Evolutionary conservation across 192 early-diverging fungal genomes (phyloP), one percentile per base, ranked within the genome.

Genomic region (Entomortierella parvispora): DNA sequence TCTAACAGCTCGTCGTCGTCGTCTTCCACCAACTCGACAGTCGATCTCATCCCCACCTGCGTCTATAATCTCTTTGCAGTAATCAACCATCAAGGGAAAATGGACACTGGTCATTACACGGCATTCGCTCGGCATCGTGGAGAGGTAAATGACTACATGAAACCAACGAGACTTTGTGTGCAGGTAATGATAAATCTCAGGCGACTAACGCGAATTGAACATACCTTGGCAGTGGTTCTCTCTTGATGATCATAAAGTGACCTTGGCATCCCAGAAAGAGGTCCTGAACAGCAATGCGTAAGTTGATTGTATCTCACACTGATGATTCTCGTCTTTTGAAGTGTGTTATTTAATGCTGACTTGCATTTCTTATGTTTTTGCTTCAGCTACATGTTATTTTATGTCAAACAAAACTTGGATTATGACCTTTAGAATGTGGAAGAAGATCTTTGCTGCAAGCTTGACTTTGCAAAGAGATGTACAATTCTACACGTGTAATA

Each of bases 71-170:
- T 99, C 23, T 97, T 97, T 84, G 94, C 94, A 11, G 93, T 99
- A 17, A 89, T 98, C 40, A 93, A 93, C 50, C 97, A 99, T 61
- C 85, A 90, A 51, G 97, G 97, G 15, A 89, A 88, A 59, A 75
- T 98, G 67, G 94, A 99, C 55, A 95, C 97, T 1, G 97, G 97
- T 20, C 97, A 99, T 76, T 99, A 99, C 72, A 95, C 90, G 3
- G 91, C 93, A 26, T 95, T 87, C 74, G 93, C 90, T 8, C 86
- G 87, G 60, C 86, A 87, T 48, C 88, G 96, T 20, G 89, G 86
- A 31, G 81, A 93, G 79, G 91, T 93, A 84, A 26, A 31, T 69
- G 32, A 28, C 28, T 15, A 26, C 26, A 48, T 22, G n/a, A 9
- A 40, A 6, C 15, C 28, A 20, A 29, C 28, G 5, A 29, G 32